Conservation (phyloP, 306 rosid species). For the Ormosia semicastrata region DNA sequence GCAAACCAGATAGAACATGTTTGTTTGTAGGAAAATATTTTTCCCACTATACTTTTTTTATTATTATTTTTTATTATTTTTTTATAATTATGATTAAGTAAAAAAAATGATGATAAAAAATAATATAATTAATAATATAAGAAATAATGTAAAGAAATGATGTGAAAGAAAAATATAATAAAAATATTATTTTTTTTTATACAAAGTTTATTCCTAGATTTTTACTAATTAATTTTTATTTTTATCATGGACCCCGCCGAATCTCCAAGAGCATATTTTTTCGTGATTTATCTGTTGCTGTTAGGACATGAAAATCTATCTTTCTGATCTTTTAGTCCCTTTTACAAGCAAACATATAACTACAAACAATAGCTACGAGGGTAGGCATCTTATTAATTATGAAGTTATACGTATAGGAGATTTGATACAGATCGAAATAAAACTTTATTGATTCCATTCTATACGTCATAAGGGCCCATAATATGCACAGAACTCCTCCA, state of each 20-base stretch:
- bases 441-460: background rate
- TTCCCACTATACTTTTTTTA: too few species aligned
- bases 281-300: background rate
- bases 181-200: too few species aligned
- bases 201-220: background rate
- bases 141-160: too few species aligned
- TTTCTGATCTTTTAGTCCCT: background rate
- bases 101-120: too few species aligned
- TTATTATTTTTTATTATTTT: too few species aligned
- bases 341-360: background rate
- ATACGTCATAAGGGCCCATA: background rate
- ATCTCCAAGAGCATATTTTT: background rate
- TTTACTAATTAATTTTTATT: background rate
- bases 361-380: background rate
- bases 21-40: too few species aligned
- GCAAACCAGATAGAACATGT: background rate
- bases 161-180: too few species aligned
- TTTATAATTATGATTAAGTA: too few species aligned
- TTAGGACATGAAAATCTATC: slow-evolving; percentile 1
- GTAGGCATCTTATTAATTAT: background rate
- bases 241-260: slow-evolving; percentile 10
- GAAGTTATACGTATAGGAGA: background rate
- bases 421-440: too few species aligned
- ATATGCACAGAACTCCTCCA: too few species aligned
- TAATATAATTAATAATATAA: too few species aligned